Evolutionary conservation across 2,329 filamentous ascomycete genomes (phyloP).

Genomic region (Emergomyces orientalis): DNA sequence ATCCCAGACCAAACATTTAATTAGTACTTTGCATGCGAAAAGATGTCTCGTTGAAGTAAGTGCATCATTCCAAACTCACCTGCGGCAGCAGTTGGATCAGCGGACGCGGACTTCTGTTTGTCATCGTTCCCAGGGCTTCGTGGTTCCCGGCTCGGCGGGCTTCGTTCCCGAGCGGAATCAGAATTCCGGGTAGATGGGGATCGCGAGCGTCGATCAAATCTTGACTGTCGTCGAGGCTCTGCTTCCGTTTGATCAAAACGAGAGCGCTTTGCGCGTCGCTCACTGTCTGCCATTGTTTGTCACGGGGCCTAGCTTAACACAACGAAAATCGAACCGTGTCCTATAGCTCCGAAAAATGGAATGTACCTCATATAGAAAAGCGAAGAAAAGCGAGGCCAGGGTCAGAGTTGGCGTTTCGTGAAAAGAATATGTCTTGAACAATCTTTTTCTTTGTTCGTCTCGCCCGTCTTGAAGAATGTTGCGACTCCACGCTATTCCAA

Average conservation of each 20-base stretch:
- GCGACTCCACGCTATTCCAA: background rate
- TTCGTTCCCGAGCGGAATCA: constrained; percentile 68
- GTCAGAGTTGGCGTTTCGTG: background rate
- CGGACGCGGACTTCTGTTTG: constrained; percentile 39
- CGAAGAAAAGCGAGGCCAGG: background rate
- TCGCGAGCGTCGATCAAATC: constrained; percentile 86
- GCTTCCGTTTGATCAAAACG: constrained; percentile 90
- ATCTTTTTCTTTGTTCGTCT: background rate
- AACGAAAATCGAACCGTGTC: background rate
- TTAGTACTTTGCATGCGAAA: constrained; percentile 6
- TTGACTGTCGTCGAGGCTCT: constrained; percentile 63
- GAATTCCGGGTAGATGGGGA: constrained; percentile 61
- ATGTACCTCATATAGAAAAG: background rate
- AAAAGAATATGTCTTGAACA: background rate
- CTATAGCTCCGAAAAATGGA: background rate
- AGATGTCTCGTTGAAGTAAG: constrained; percentile 2
- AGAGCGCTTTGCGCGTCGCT: constrained; percentile 70
- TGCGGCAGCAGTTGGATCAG: constrained; percentile 63
- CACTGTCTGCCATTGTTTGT: constrained; percentile 50
- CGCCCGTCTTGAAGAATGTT: background rate
- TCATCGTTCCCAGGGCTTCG: constrained; percentile 40
- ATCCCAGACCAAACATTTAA: constrained; percentile 16
- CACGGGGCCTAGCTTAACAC: background rate
- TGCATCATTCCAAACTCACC: constrained; percentile 43
- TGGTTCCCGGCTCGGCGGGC: constrained; percentile 54